Evolutionary conservation across 768 basidiomycete genomes (phyloP).

Genomic region (Rossbeevera mucosa): DNA sequence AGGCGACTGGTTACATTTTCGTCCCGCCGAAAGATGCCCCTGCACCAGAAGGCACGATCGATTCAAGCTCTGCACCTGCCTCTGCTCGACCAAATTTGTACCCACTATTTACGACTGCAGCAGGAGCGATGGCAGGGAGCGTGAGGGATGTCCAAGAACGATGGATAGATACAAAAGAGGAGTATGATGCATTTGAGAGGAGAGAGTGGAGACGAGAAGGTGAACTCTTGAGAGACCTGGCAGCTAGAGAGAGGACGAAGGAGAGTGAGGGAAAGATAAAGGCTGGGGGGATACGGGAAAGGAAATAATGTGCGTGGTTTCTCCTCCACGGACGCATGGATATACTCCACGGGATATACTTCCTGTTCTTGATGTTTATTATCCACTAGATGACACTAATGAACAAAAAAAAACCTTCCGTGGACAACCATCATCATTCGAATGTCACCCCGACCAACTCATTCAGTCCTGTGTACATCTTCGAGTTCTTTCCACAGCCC

Average conservation of each 20-base stretch:
- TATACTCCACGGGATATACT: not conserved
- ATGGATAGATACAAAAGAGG: conserved; percentile 84
- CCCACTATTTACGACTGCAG: conserved; percentile 63
- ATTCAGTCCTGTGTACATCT: not conserved
- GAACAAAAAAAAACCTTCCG: too few species aligned
- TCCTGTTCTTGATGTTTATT: not conserved
- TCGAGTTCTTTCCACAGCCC: not conserved
- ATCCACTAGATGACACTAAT: not conserved
- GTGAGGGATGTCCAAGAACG: conserved; percentile 85
- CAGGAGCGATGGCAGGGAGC: conserved; percentile 47
- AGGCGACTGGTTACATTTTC: conserved; percentile 89
- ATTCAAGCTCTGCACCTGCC: conserved; percentile 30
- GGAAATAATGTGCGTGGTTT: conserved; percentile 20
- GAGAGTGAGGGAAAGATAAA: conserved; percentile 2
- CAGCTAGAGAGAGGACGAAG: conserved; percentile 13
- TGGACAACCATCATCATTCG: not conserved
- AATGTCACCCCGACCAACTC: not conserved
- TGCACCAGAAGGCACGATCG: conserved; percentile 30
- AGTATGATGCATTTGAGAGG: conserved; percentile 79
- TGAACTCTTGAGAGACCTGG: conserved; percentile 34
- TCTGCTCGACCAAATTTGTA: conserved; percentile 59
- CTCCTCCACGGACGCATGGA: not conserved
- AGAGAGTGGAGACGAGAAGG: conserved; percentile 75
- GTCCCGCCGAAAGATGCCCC: conserved; percentile 48
- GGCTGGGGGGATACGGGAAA: conserved; percentile 24